Conservation (phyloP, 805 yeast species). For the Torulaspora gathmanii region DNA sequence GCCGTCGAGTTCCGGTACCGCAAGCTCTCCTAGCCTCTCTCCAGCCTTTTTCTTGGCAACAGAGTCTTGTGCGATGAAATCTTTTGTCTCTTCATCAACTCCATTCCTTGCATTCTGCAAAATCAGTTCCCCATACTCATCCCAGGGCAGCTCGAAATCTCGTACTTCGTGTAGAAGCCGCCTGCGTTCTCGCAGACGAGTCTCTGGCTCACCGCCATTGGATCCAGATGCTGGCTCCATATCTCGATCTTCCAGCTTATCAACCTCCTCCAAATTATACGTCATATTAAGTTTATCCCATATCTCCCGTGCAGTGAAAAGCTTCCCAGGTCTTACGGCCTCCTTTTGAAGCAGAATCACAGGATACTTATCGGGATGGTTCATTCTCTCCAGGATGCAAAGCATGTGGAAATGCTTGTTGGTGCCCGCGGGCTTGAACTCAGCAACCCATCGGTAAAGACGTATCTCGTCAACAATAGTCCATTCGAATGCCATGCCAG, state of each 20-base stretch:
- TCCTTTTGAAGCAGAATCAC: slow-evolving; percentile 34
- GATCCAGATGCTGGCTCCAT: background rate
- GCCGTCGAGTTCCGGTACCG: background rate
- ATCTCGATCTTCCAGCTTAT: slow-evolving; percentile 45
- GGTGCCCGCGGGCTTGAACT: slow-evolving; percentile 63
- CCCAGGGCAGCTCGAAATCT: slow-evolving; percentile 43
- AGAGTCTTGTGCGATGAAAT: background rate
- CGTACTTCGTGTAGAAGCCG: slow-evolving; percentile 8
- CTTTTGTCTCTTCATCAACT: slow-evolving; percentile 2
- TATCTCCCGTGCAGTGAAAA: slow-evolving; percentile 46
- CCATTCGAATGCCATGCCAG: slow-evolving; percentile 43
- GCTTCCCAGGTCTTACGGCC: slow-evolving; percentile 16
- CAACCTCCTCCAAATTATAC: slow-evolving; percentile 57
- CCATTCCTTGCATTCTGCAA: slow-evolving; percentile 36
- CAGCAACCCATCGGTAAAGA: slow-evolving; percentile 57
- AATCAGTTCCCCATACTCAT: slow-evolving; percentile 42
- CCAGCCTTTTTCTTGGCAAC: background rate
- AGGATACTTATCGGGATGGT: slow-evolving; percentile 40
- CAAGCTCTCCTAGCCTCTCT: slow-evolving; percentile 1
- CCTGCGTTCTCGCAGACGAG: slow-evolving; percentile 6
- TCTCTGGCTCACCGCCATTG: slow-evolving; percentile 3
- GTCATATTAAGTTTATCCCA: slow-evolving; percentile 51
- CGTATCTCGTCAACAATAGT: slow-evolving; percentile 55
- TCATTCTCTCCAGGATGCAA: slow-evolving; percentile 34
- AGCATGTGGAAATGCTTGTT: slow-evolving; percentile 43